Base-by-base conservation (phyloP, 1,284 basidiomycete species). In the Phenoliferia sp. region DNA sequence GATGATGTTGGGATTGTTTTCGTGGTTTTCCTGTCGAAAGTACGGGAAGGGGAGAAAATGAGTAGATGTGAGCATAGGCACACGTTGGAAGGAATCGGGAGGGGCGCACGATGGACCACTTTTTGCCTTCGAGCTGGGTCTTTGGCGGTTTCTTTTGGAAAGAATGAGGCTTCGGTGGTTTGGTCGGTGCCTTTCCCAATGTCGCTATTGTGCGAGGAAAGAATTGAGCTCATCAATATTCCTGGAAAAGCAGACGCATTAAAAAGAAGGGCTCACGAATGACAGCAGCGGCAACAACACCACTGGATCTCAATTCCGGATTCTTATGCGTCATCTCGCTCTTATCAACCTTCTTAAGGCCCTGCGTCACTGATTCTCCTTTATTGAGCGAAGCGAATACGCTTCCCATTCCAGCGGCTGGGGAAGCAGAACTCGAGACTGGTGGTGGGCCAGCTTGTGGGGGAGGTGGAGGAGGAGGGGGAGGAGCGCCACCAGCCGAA, bases 241-340 rank as follows among this genome's bases (percentile, higher is more conserved):
- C 26, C 19, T 29, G 36, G 9, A 19, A 4, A 52, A 34, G 2
- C n/a, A 33, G 34, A 50, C 35, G 17, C 33, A 63, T 60, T 50
- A 19, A 22, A 17, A 6, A 50, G 52, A 1, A 32, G 31, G 26
- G 35, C 55, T 26, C 39, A 66, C 64, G 59, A 15, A 22, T 74
- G 69, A 77, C 62, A 50, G 83, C 83, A 56, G 89, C 85, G 28
- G n/a, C n/a, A n/a, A 92, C 91, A 22, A 82, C 82, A 65, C 84
- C 84, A 31, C 85, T 80, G 4, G 86, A 85, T 50, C 94, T 83
- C 54, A 99, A 81, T 19, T 86, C 84, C 0, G 96, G 95, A 77
- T 99, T 99, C 85, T 99, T 98, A 83, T 99, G 96, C 9, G 94
- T 98, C 94, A 95, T 95, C 79, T 97, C 88, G 74, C 90, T 94